phyloP scores from a whole-genome alignment of 441 rosid genomes.

The Mallotus japonicus region DNA sequence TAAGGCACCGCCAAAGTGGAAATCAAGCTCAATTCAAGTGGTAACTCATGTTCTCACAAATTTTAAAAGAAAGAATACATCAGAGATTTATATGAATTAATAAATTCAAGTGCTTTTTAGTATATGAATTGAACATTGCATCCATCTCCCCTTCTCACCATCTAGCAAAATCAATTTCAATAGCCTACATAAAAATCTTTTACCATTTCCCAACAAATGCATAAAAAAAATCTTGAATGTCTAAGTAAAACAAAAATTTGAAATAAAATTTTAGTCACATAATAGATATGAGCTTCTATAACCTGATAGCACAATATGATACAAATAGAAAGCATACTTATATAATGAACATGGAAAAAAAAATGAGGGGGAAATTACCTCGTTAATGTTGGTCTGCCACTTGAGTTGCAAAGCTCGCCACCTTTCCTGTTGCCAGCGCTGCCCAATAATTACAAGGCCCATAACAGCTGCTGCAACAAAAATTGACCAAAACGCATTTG shows the following conservation, averaged over 20 bases:
- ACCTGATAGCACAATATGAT: neutral
- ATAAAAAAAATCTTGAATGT: too few species aligned
- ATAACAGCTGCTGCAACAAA: constrained; percentile 91
- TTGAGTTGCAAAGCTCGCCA: constrained; percentile 84
- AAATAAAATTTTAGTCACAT: neutral
- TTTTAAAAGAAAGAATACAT: neutral
- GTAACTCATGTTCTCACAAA: neutral
- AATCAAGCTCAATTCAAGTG: neutral
- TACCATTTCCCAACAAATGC: too few species aligned
- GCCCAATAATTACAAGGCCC: constrained; percentile 91
- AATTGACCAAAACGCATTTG: constrained; percentile 86
- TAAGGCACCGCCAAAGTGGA: neutral
- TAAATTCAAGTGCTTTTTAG: neutral
- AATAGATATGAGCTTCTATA: neutral
- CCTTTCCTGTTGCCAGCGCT: constrained; percentile 92
- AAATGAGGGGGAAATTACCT: constrained; percentile 44
- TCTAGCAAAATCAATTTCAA: neutral
- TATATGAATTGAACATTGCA: neutral
- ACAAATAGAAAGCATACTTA: neutral
- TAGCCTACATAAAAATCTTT: neutral
- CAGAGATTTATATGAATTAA: neutral
- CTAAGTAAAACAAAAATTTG: neutral
- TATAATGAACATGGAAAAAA: neutral
- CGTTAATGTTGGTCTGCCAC: constrained; percentile 67
- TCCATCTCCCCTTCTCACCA: neutral